phyloP scores from a whole-genome alignment of 2,329 filamentous ascomycete genomes.

The Diaporthe longicolla region DNA sequence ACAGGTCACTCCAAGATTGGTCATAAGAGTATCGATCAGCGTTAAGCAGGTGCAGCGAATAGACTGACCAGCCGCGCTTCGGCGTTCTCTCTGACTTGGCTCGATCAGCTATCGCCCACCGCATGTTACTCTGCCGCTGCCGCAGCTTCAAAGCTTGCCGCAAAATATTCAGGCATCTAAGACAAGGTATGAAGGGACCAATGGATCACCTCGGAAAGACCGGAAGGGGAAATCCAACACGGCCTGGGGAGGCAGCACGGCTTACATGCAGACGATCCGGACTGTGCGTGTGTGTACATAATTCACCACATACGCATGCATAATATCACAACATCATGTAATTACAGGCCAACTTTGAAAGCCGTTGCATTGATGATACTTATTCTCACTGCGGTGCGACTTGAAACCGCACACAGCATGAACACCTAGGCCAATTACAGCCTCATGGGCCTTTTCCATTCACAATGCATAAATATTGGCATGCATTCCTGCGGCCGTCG shows the following conservation, averaged over 20 bases:
- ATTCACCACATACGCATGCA: background rate
- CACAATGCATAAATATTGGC: slow-evolving; percentile 27
- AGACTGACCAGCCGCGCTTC: background rate
- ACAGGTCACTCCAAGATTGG: background rate
- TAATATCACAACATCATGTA: background rate
- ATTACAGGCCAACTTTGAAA: background rate
- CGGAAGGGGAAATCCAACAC: slow-evolving; percentile 2
- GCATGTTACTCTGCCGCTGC: background rate
- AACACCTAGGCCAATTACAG: slow-evolving; percentile 9
- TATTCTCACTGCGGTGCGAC: background rate
- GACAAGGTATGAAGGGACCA: background rate
- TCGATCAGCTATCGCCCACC: background rate
- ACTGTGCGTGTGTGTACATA: background rate
- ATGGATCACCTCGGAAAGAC: background rate
- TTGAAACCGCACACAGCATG: background rate
- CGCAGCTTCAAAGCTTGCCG: background rate
- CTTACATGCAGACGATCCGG: background rate
- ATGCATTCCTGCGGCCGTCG: slow-evolving; percentile 18
- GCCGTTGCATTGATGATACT: slow-evolving; percentile 26
- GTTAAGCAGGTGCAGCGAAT: too few species aligned
- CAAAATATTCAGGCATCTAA: background rate
- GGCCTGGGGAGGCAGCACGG: background rate
- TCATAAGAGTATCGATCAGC: background rate
- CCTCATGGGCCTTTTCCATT: background rate
- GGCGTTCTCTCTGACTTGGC: background rate